phyloP scores from a whole-genome alignment of 805 yeast species.

The Wickerhamomyces pijperi region DNA sequence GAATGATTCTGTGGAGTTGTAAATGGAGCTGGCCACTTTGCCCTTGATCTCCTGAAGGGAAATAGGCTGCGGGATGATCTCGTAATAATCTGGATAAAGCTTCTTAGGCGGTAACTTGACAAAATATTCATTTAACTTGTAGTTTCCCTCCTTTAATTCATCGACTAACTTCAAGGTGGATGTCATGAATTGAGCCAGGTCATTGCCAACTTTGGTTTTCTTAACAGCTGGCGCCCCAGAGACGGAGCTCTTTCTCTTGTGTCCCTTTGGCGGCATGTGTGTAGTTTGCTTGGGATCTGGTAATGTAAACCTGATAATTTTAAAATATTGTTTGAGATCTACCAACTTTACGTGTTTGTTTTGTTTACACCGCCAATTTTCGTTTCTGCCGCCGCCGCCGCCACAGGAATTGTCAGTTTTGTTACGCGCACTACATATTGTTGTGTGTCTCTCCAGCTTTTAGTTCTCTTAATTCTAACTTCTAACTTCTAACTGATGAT shows the following conservation, averaged over 20 bases:
- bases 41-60: conserved; percentile 56
- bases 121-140: conserved; percentile 27
- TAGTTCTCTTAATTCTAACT: too few species aligned
- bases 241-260: conserved; percentile 16
- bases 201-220: neutral
- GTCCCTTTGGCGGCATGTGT: conserved; percentile 11
- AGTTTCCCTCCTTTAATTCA: neutral
- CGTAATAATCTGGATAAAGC: conserved; percentile 71
- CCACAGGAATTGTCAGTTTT: too few species aligned
- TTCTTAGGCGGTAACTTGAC: conserved; percentile 63
- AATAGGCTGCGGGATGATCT: conserved; percentile 55
- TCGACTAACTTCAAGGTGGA: neutral
- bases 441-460: too few species aligned
- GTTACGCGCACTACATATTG: too few species aligned
- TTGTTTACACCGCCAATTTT: neutral
- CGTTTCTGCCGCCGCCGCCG: neutral
- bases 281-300: too few species aligned
- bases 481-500: too few species aligned
- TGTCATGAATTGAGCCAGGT: neutral
- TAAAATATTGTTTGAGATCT: too few species aligned
- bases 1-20: conserved; percentile 29
- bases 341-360: neutral
- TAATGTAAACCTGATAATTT: too few species aligned
- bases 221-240: conserved; percentile 8
- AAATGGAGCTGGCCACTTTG: conserved; percentile 28